Conservation (phyloP, 257 asterid species). For the Nicotiana noctiflora region DNA sequence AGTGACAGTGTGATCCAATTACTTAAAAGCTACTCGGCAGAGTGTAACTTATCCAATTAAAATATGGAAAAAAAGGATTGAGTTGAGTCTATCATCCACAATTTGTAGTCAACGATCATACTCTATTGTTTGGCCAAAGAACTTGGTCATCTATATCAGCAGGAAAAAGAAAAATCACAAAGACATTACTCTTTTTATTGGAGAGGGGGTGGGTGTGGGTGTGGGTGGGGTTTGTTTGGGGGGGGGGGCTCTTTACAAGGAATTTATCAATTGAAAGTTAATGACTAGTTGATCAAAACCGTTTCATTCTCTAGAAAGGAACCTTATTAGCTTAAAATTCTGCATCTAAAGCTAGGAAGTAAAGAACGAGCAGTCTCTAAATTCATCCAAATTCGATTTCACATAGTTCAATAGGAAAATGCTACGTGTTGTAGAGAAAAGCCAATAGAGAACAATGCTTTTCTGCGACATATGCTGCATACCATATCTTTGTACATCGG, state of each 20-base stretch:
- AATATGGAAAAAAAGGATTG: background rate
- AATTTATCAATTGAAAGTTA: background rate
- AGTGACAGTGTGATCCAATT: background rate
- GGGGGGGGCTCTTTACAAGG: background rate
- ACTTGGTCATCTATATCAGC: background rate
- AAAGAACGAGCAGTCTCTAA: background rate
- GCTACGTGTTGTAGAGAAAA: background rate
- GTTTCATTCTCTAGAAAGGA: background rate
- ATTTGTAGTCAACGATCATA: background rate
- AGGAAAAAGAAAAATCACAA: background rate
- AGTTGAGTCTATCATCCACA: background rate
- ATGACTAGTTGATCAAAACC: background rate
- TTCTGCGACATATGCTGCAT: constrained; percentile 6
- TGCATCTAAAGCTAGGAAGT: background rate
- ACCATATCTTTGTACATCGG: constrained; percentile 78
- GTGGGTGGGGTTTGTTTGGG: background rate
- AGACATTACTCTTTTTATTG: no score
- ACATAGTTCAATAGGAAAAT: background rate
- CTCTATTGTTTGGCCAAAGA: background rate
- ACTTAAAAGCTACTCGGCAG: background rate
- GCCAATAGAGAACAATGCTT: background rate
- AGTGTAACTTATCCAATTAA: background rate
- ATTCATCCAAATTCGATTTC: background rate
- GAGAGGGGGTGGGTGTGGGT: no score
- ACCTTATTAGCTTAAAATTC: background rate